Evolutionary conservation across 2,329 filamentous ascomycete species (phyloP), one percentile per base, ranked within the genome.

Genomic region (Fusarium verticillioides): DNA sequence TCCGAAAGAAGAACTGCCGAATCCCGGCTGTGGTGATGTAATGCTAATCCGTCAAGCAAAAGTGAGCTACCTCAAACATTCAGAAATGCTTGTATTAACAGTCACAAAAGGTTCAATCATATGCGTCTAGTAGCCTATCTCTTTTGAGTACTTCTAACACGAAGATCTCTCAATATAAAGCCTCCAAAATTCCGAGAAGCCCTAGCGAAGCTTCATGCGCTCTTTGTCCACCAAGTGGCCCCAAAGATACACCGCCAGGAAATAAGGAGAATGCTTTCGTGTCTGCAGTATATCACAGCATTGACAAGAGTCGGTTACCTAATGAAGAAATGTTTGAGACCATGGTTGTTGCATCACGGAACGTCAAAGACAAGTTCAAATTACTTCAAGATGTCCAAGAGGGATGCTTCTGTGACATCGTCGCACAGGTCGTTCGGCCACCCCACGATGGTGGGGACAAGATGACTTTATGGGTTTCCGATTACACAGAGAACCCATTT

Each of bases 401-500:
- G 2, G 80, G 81, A 19, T 84, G 76, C 0, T 97, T 92, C 78
- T 90, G 87, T 75, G 90, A 97, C 78, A 79, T 97, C 3, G 84
- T 94, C 23, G 94, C 89, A 4, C 88, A 95, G 78, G 89, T 97
- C 5, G 87, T 95, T 52, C 85, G 81, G 50, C 81, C 84, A 5
- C 87, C 87, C 0, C 85, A 80, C 47, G 82, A 85, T 36, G 26
- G 75, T 11, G 78, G 79, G 28, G 85, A 87, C 32, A 87, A 82
- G 63, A 82, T 88, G 18, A 89, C 90, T 9, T 72, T 97, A 1
- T 95, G 95, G 84, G 84, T 97, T 23, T 93, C 93, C 0, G 95
- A 98, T 81, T 97, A 95, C 80, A 97, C 94, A 0, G 83, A 89
- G 57, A 94, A 98, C 77, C 78, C 85, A 0, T 67, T 77, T 2